phyloP scores from a whole-genome alignment of 1,284 basidiomycete genomes.

The Pyrrhoderma noxium region DNA sequence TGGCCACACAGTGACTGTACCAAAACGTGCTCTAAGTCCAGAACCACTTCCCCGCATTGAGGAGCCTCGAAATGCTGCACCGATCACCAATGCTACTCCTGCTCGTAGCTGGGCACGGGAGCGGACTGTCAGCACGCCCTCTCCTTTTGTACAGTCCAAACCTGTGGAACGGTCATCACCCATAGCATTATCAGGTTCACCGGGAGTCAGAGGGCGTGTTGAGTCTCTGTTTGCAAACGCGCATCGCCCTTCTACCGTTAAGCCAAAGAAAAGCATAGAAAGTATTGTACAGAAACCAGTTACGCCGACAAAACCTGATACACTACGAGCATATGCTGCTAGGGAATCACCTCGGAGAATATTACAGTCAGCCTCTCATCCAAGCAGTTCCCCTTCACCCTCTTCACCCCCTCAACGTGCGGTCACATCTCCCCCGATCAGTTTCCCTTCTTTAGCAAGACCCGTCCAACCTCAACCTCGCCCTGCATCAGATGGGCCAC shows the following conservation, averaged over 20 bases:
- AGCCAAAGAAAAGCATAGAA: conserved; percentile 9
- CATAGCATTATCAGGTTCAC: conserved; percentile 15
- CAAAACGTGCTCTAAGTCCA: not conserved
- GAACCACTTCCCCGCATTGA: too few relatives aligned
- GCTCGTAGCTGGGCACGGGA: conserved; percentile 24
- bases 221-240: conserved; percentile 15
- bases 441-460: conserved; percentile 44
- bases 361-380: not conserved
- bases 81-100: conserved; percentile 19
- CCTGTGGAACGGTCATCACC: conserved; percentile 15
- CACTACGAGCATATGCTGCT: conserved; percentile 9
- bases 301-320: conserved; percentile 16
- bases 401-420: conserved; percentile 21
- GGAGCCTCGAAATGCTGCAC: not conserved
- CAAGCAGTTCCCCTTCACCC: conserved; percentile 1
- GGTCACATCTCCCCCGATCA: conserved; percentile 29
- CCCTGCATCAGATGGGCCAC: conserved; percentile 31
- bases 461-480: conserved; percentile 47
- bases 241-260: conserved; percentile 6
- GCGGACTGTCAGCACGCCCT: conserved; percentile 32
- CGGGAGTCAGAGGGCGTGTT: conserved; percentile 12
- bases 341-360: conserved; percentile 1
- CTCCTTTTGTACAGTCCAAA: conserved; percentile 11
- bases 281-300: conserved; percentile 6
- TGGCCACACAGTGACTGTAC: not conserved